Evolutionary conservation across 2,329 filamentous ascomycete species (phyloP).

Genomic region (Arthrobotrys pseudoclavata): DNA sequence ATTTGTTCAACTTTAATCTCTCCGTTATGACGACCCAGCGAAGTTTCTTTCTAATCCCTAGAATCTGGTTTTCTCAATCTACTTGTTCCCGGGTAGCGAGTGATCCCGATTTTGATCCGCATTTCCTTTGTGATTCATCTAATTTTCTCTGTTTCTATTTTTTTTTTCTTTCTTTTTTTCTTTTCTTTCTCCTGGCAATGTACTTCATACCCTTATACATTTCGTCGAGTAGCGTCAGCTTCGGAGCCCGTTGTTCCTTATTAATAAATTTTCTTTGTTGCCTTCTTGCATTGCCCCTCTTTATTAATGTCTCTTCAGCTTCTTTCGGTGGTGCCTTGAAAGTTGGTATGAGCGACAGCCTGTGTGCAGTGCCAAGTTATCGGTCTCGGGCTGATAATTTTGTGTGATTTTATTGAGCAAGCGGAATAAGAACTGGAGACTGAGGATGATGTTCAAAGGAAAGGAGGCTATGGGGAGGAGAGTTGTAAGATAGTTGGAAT

Average conservation of each 20-base stretch:
- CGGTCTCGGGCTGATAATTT: slow-evolving; percentile 29
- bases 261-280: slow-evolving; percentile 53
- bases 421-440: slow-evolving; percentile 38
- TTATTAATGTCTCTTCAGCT: slow-evolving; percentile 61
- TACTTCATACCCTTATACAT: slow-evolving; percentile 61
- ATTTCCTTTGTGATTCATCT: slow-evolving; percentile 60
- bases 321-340: slow-evolving; percentile 60
- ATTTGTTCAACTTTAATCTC: slow-evolving; percentile 33
- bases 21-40: slow-evolving; percentile 28
- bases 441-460: slow-evolving; percentile 43
- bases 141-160: slow-evolving; percentile 57
- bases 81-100: slow-evolving; percentile 34
- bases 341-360: slow-evolving; percentile 9
- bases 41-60: slow-evolving; percentile 39
- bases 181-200: slow-evolving; percentile 53
- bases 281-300: slow-evolving; percentile 42
- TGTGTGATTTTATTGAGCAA: slow-evolving; percentile 41
- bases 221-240: slow-evolving; percentile 61
- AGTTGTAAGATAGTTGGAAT: slow-evolving; percentile 60
- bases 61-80: slow-evolving; percentile 33
- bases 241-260: slow-evolving; percentile 59
- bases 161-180: slow-evolving; percentile 58
- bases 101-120: slow-evolving; percentile 45
- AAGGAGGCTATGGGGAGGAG: slow-evolving; percentile 26
- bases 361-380: slow-evolving; percentile 11